These are phyloP conservation scores for Clarireedia paspali DNA, from an alignment of 2,329 filamentous ascomycete genomes.

Conservation along the genomic window DNA sequence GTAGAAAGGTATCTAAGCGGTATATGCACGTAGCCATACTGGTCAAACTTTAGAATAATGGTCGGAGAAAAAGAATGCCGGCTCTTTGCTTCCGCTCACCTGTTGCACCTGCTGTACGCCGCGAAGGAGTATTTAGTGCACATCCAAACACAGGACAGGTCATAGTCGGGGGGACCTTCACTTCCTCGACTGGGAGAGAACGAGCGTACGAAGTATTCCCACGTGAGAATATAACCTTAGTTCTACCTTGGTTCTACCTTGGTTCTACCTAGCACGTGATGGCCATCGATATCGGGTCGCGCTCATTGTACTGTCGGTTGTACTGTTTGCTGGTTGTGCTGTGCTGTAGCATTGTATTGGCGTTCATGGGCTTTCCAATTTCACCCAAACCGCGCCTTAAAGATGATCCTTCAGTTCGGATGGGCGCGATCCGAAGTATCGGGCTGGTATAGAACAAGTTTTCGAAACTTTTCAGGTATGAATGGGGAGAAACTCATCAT, in stretches of 20 bases:
- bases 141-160: not conserved
- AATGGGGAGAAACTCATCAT: not conserved
- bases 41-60: slow-evolving; percentile 5
- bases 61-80: slow-evolving; percentile 4
- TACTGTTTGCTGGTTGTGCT: too few species aligned
- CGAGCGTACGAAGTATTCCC: not conserved
- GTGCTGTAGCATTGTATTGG: too few species aligned
- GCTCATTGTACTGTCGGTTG: too few species aligned
- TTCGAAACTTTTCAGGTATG: slow-evolving; percentile 4
- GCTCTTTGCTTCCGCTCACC: slow-evolving; percentile 1
- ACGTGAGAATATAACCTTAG: not conserved
- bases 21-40: slow-evolving; percentile 8
- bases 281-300: too few species aligned
- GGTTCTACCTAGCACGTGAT: too few species aligned
- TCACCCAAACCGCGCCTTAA: not conserved
- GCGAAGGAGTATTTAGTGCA: not conserved
- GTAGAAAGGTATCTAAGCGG: slow-evolving; percentile 5
- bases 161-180: not conserved
- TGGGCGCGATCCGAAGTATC: not conserved
- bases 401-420: not conserved
- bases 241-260: too few species aligned
- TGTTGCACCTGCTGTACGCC: slow-evolving; percentile 1
- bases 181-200: too few species aligned
- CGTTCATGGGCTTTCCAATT: too few species aligned
- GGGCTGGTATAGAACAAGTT: slow-evolving; percentile 7